These are phyloP conservation scores for Aspergillus caelatus DNA, from an alignment of 2,329 filamentous ascomycete species.

Conservation along the genomic window DNA sequence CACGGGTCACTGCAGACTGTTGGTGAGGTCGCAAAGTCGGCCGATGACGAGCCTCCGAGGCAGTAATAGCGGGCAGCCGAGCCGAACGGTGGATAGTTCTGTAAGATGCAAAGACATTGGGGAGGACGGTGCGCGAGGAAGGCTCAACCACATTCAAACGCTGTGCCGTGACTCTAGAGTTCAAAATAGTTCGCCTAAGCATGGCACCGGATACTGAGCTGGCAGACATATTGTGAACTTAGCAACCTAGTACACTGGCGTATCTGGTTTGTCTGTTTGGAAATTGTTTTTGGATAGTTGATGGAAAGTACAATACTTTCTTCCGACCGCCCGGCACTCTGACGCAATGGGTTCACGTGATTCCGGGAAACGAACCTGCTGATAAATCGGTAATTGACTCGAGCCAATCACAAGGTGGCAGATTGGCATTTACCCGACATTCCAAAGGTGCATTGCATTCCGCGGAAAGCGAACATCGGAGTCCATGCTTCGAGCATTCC, in stretches of 20 bases:
- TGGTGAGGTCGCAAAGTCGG: slow-evolving; percentile 49
- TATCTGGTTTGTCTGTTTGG: neutral
- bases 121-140: slow-evolving; percentile 30
- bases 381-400: slow-evolving; percentile 28
- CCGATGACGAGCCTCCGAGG: slow-evolving; percentile 50
- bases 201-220: slow-evolving; percentile 36
- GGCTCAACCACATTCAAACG: slow-evolving; percentile 26
- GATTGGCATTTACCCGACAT: slow-evolving; percentile 20
- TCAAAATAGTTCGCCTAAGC: slow-evolving; percentile 33
- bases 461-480: neutral
- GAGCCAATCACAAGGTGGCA: slow-evolving; percentile 26
- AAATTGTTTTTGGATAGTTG: neutral
- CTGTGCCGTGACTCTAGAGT: slow-evolving; percentile 23
- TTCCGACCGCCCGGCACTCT: slow-evolving; percentile 26
- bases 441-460: neutral
- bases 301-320: slow-evolving; percentile 15
- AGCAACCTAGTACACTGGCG: neutral
- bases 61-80: slow-evolving; percentile 50
- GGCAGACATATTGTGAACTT: slow-evolving; percentile 32
- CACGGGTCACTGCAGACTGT: slow-evolving; percentile 40
- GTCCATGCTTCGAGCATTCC: neutral
- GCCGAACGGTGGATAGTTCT: slow-evolving; percentile 48
- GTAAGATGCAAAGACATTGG: slow-evolving; percentile 33
- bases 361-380: slow-evolving; percentile 13
- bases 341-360: slow-evolving; percentile 40